Base-by-base conservation (phyloP, 306 rosid species). In the Psophocarpus tetragonolobus region DNA sequence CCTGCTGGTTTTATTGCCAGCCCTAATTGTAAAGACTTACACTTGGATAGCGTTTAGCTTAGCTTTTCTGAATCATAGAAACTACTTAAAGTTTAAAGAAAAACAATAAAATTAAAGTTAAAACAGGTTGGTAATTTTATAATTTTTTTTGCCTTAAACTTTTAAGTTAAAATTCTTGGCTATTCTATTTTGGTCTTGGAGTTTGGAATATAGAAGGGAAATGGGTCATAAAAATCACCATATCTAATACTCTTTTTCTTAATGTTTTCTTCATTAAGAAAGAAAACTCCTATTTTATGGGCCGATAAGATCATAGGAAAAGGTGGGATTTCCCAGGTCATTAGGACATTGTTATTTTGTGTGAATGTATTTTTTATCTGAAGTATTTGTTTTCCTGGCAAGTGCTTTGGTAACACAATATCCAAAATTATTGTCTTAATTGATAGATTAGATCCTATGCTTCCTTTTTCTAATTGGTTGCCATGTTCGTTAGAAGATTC, bases 401-500 rank as follows among this genome's bases (percentile, higher is more conserved):
- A 27, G 32, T 41, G 70, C 51, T 61, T 45, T 1, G 5, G 15
- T 53, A 57, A 35, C 8, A 47, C 15, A 76, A 13, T 17, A 38
- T 54, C 66, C 27, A 7, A 45, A 13, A 51, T 44, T 54, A 15
- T 35, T 66, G 35, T 78, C 13, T 14, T 58, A 20, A 61, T 54
- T 54, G 56, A 50, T 48, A 20, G 67, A 78, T 84, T 48, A 20
- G 67, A 78, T 84, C 45, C 41, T 38, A 30, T 42, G 24, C 17
- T 73, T 61, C 38, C 71, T 74, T 77, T 32, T 15, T 18, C 39
- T 33, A 42, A 62, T 71, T 76, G 81, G 44, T 57, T 81, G 65
- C 67, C 48, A 23, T 39, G 60, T 77, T 77, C 24, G 56, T 71
- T 29, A 21, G 56, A 68, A 58, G 67, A 78, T 76, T 81, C 29